Evolutionary conservation across 208 protist species (phyloP), one percentile per base, ranked within the genome.

Genomic region (Trypanosoma vivax): DNA sequence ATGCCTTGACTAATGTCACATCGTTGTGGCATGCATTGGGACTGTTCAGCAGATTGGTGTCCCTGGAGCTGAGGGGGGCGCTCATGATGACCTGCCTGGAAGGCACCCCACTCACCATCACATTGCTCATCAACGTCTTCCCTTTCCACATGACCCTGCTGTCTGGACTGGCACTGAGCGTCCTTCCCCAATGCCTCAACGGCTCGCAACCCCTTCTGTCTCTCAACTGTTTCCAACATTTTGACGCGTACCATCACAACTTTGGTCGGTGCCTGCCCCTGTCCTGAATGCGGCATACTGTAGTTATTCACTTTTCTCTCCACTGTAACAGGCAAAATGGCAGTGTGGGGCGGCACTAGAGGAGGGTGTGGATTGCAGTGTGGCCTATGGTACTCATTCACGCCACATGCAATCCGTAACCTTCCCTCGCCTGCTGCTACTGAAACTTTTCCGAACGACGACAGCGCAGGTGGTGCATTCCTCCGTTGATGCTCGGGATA

Each of bases 291-390:
- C 30, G 87, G 87, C 23, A 64, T 51, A 57, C 63, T 72, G 68
- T 94, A 94, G 67, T 94, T 94, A 65, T 94, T 94, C 19, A 76
- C 62, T 25, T 76, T 71, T 2, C 74, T 58, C 23, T 88, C 80
- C 41, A 94, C 65, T n/a, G 80, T 81, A 7, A 92, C 76, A 3
- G 76, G 67, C 19, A 43, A 34, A 65, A 68, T 65, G 28, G 40
- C 61, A 30, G 60, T 58, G 18, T 60, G 60, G 29, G 60, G 29
- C 42, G 14, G 37, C 23, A 11, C 56, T 49, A 5, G 25, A 10
- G n/a, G 21, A 25, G 16, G 41, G 48, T 7, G 41, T 39, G 11
- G 33, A 27, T 23, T 61, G 71, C 13, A 34, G 68, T 34, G 27
- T 53, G 46, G 6, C 39, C n/a, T 7, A 19, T 43, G 6, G n/a